Conservation (phyloP, 1,284 basidiomycete species). For the Naganishia liquefaciens region DNA sequence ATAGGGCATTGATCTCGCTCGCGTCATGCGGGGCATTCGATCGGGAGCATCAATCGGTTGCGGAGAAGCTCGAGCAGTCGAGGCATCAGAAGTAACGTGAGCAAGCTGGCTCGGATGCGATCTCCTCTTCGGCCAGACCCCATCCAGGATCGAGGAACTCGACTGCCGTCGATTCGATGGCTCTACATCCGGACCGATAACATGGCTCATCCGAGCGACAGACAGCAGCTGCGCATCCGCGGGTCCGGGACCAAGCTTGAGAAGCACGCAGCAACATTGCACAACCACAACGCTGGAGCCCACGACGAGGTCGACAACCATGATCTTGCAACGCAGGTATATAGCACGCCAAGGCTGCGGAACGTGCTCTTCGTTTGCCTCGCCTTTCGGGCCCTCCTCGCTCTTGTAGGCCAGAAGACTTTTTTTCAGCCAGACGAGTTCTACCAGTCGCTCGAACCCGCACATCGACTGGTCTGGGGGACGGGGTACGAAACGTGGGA, state of each 20-base stretch:
- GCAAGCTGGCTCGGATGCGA: too few relatives aligned
- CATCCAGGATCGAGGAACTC: too few relatives aligned
- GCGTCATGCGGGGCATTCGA: neutral
- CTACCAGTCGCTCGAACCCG: constrained; percentile 91
- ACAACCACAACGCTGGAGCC: too few relatives aligned
- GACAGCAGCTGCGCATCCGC: too few relatives aligned
- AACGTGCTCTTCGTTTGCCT: constrained; percentile 6
- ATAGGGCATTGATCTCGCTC: neutral
- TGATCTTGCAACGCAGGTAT: neutral
- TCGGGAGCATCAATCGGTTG: neutral
- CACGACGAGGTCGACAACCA: neutral
- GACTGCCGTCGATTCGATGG: too few relatives aligned
- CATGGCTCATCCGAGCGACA: too few relatives aligned
- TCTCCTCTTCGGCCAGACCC: too few relatives aligned
- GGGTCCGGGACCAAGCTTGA: too few relatives aligned
- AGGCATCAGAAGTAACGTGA: too few relatives aligned
- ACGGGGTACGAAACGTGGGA: constrained; percentile 96
- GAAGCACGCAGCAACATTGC: too few relatives aligned
- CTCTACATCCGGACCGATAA: too few relatives aligned
- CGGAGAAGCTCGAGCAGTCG: neutral
- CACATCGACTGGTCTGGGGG: constrained; percentile 83
- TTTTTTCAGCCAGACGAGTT: constrained; percentile 99
- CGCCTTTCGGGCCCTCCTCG: constrained; percentile 14
- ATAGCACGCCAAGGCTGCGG: constrained; percentile 11
- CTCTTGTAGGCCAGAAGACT: constrained; percentile 55